Percentiles rank a stretch among this genome's conserved stretches.
Evolutionary conservation across 2,329 filamentous ascomycete species (phyloP).

Genomic region (Aphanoascus verrucosus): DNA sequence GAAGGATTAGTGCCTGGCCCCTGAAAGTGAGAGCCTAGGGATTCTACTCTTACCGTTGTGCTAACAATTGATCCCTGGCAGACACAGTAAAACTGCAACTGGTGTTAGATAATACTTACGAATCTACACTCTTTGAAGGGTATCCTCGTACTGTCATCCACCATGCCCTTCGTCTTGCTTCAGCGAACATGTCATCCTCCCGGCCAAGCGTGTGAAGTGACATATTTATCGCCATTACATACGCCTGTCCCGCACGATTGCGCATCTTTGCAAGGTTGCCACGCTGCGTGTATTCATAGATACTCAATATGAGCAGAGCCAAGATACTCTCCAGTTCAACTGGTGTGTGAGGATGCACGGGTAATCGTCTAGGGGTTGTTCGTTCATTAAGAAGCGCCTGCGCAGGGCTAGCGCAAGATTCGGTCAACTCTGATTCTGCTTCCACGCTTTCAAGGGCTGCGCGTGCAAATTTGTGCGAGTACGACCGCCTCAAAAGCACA

Average conservation of each 20-base stretch:
- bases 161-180: conserved; percentile 37
- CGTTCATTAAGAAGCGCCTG: conserved; percentile 29
- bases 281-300: conserved; percentile 38
- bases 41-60: conserved; percentile 28
- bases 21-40: neutral
- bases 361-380: conserved; percentile 25
- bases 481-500: conserved; percentile 29
- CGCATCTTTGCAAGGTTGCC: conserved; percentile 39
- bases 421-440: conserved; percentile 33
- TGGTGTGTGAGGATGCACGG: conserved; percentile 31
- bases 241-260: conserved; percentile 36
- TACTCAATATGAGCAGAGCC: conserved; percentile 33
- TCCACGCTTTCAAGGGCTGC: conserved; percentile 32
- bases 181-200: conserved; percentile 29
- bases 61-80: conserved; percentile 38
- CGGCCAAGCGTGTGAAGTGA: conserved; percentile 30
- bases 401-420: conserved; percentile 32
- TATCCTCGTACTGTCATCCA: conserved; percentile 36
- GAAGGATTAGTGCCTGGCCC: conserved; percentile 7
- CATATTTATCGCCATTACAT: conserved; percentile 36
- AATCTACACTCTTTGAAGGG: no score
- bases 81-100: conserved; percentile 34
- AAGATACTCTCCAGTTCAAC: conserved; percentile 35
- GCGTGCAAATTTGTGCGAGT: conserved; percentile 33
- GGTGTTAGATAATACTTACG: neutral